phyloP scores from a whole-genome alignment of 768 basidiomycete species.

The Agaricus subrufescens region DNA sequence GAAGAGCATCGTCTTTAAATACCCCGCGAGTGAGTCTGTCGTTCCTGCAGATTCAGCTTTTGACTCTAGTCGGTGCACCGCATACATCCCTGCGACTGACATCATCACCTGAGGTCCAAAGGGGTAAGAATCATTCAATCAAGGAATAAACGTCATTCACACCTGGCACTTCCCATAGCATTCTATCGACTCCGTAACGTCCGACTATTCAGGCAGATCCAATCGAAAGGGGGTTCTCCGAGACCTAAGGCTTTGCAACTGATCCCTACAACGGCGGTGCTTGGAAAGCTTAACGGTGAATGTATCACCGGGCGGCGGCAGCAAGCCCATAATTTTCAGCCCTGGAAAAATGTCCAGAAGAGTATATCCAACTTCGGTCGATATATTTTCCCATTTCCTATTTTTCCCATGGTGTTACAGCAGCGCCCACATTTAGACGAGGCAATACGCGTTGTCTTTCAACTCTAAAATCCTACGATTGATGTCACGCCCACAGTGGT shows the following conservation, averaged over 20 bases:
- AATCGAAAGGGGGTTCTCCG: neutral
- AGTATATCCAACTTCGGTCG: neutral
- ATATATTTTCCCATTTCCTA: constrained; percentile 6
- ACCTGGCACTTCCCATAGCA: constrained; percentile 7
- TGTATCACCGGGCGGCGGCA: neutral
- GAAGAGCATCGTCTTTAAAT: neutral
- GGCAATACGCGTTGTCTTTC: neutral
- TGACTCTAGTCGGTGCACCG: neutral
- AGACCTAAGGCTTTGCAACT: neutral
- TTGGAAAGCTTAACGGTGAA: constrained; percentile 1
- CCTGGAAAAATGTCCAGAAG: constrained; percentile 1
- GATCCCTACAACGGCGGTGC: neutral
- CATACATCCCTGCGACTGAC: neutral
- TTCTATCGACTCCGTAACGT: constrained; percentile 7
- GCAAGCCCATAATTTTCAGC: neutral
- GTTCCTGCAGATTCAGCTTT: neutral
- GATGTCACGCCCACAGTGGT: constrained; percentile 2
- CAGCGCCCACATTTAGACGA: constrained; percentile 1
- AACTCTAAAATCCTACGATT: constrained; percentile 10
- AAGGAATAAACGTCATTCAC: constrained; percentile 4
- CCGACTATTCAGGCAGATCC: constrained; percentile 1
- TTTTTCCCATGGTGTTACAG: constrained; percentile 10
- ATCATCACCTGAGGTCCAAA: constrained; percentile 4
- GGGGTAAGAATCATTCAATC: constrained; percentile 3
- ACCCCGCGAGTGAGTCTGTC: neutral